Percentiles rank a stretch among this genome's conserved stretches.
Conservation (phyloP, 768 basidiomycete species). For the Boletus rubropictus region DNA sequence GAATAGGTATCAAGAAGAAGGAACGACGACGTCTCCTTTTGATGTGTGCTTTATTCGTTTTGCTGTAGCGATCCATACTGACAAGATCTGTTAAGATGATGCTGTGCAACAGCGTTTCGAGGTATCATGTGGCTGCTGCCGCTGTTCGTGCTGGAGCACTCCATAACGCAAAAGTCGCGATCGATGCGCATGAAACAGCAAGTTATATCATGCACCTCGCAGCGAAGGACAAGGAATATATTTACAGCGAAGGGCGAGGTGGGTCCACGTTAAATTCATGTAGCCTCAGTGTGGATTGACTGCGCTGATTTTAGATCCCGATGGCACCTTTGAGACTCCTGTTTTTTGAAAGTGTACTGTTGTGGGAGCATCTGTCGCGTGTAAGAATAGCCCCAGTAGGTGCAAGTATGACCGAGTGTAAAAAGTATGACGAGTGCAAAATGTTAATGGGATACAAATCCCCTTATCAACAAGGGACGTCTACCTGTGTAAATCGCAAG, state of each 20-base stretch:
- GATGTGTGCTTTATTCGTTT: constrained; percentile 42
- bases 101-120: constrained; percentile 62
- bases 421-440: no score
- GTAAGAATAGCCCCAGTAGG: constrained; percentile 12
- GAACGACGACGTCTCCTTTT: constrained; percentile 80
- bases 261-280: neutral
- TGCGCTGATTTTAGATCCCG: constrained; percentile 26
- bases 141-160: constrained; percentile 53
- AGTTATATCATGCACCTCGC: constrained; percentile 56
- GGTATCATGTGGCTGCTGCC: constrained; percentile 58
- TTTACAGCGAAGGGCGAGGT: constrained; percentile 56
- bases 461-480: no score
- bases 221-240: constrained; percentile 57
- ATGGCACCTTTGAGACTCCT: constrained; percentile 42
- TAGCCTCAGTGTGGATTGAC: neutral
- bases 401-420: no score
- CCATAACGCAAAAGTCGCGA: constrained; percentile 49
- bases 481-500: neutral
- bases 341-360: constrained; percentile 28
- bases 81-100: constrained; percentile 50
- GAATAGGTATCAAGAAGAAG: constrained; percentile 56
- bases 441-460: no score
- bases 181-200: constrained; percentile 52
- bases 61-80: neutral
- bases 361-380: neutral